Conservation (phyloP, 2,329 filamentous ascomycete genomes). For the Fusarium pilosicola region DNA sequence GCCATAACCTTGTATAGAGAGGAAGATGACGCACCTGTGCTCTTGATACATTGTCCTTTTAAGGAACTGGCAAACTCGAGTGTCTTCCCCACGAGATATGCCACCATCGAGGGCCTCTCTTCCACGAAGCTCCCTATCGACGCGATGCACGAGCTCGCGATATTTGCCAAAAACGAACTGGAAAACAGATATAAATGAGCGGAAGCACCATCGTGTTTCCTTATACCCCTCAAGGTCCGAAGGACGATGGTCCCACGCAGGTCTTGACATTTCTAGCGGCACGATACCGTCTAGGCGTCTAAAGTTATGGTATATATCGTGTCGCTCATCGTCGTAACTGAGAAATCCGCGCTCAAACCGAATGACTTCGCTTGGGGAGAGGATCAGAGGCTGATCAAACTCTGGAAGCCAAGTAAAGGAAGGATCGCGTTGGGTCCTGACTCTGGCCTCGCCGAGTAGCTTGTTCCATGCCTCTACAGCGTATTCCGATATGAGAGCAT, state of each 20-base stretch:
- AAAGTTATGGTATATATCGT: neutral
- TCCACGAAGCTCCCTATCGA: neutral
- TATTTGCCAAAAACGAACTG: neutral
- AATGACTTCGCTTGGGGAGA: neutral
- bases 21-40: neutral
- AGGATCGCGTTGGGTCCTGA: neutral
- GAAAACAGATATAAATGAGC: neutral
- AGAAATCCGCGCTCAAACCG: neutral
- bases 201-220: neutral
- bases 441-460: neutral
- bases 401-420: neutral
- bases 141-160: neutral
- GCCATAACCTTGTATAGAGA: neutral
- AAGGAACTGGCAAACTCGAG: neutral
- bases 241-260: neutral
- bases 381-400: neutral
- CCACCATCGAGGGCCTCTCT: accelerated
- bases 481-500: neutral
- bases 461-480: neutral
- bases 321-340: accelerated
- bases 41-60: neutral
- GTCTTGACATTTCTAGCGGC: neutral
- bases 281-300: accelerated
- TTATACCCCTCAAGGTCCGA: neutral
- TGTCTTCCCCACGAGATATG: neutral